Percentiles rank a stretch among this genome's conserved stretches.
These are phyloP conservation scores for Mucor lusitanicus DNA, from an alignment of 371 early-diverging fungal genomes.

Conservation along the genomic window DNA sequence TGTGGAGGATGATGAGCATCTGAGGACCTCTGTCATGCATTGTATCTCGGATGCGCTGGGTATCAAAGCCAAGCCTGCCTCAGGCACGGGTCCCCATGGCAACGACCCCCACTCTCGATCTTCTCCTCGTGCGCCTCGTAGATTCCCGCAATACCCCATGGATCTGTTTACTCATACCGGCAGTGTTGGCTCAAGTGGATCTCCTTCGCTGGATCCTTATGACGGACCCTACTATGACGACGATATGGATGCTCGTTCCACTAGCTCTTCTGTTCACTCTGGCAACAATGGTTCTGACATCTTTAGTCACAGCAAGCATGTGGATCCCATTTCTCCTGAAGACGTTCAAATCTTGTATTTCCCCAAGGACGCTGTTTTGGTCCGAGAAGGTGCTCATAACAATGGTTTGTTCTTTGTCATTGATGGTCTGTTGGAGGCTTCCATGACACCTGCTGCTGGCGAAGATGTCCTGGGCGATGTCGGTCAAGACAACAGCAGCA, in stretches of 20 bases:
- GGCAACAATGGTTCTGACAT: conserved; percentile 20
- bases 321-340: conserved; percentile 48
- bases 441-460: conserved; percentile 56
- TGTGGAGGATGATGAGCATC: conserved; percentile 64
- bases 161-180: conserved; percentile 51
- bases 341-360: conserved; percentile 73
- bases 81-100: not conserved
- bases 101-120: not conserved
- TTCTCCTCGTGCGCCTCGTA: conserved; percentile 17
- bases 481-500: not conserved
- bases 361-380: conserved; percentile 72
- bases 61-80: conserved; percentile 8
- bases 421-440: conserved; percentile 86
- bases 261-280: conserved; percentile 50
- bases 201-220: conserved; percentile 38
- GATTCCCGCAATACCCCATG: conserved; percentile 29
- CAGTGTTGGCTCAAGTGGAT: conserved; percentile 33
- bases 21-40: conserved; percentile 65
- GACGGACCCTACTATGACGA: conserved; percentile 36
- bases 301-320: conserved; percentile 7
- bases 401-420: conserved; percentile 92
- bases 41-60: conserved; percentile 58
- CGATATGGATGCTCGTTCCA: conserved; percentile 38
- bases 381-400: conserved; percentile 83
- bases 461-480: conserved; percentile 29